These are phyloP conservation scores for Amyloporia xantha DNA, from an alignment of 768 basidiomycete species.

Conservation along the genomic window DNA sequence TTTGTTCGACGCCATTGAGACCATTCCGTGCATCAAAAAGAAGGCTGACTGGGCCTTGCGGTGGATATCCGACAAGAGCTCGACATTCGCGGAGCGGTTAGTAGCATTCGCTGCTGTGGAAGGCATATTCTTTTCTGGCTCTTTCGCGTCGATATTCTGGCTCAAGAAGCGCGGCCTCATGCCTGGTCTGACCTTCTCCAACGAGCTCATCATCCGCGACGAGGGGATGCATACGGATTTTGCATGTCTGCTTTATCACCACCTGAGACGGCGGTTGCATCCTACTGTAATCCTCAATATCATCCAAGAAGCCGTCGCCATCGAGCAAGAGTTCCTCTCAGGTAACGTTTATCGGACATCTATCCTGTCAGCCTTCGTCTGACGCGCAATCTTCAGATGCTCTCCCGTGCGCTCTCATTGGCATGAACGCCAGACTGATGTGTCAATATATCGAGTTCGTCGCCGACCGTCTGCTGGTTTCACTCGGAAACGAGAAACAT, in stretches of 20 bases:
- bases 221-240: slow-evolving; percentile 98
- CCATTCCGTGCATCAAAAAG: slow-evolving; percentile 84
- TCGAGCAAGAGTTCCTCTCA: slow-evolving; percentile 83
- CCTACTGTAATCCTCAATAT: slow-evolving; percentile 66
- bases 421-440: slow-evolving; percentile 91
- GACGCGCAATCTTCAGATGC: slow-evolving; percentile 47
- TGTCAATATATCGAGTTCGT: slow-evolving; percentile 89
- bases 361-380: not conserved
- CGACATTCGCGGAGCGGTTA: slow-evolving; percentile 83
- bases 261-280: slow-evolving; percentile 75
- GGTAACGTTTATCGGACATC: slow-evolving; percentile 37
- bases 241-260: slow-evolving; percentile 82
- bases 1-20: slow-evolving; percentile 90
- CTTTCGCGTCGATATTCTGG: slow-evolving; percentile 94
- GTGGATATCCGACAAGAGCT: slow-evolving; percentile 81
- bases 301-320: slow-evolving; percentile 76
- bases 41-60: slow-evolving; percentile 94
- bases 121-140: slow-evolving; percentile 94
- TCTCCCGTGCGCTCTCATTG: slow-evolving; percentile 78
- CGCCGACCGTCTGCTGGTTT: slow-evolving; percentile 79
- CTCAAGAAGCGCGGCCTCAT: slow-evolving; percentile 96
- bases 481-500: slow-evolving; percentile 75
- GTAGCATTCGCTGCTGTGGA: slow-evolving; percentile 95
- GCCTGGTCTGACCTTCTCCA: slow-evolving; percentile 95
- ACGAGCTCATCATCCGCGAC: slow-evolving; percentile 92